Conservation (phyloP, 129 eudicot genomes). For the Gnaphalium uliginosum region DNA sequence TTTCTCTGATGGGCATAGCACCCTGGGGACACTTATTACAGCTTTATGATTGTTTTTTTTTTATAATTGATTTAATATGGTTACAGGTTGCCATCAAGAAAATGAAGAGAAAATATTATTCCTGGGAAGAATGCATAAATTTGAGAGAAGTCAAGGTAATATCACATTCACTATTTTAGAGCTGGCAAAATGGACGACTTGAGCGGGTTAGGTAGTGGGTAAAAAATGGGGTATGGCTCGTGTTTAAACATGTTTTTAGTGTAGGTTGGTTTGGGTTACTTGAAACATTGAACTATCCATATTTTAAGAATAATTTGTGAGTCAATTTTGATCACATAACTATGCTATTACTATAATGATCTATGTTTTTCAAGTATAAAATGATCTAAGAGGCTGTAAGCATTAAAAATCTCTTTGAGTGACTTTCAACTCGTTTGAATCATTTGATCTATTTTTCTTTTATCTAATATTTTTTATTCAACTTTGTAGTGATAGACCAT, state of each 20-base stretch:
- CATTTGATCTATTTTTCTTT: not conserved
- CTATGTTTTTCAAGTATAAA: not conserved
- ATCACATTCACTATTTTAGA: not conserved
- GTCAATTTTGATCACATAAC: not conserved
- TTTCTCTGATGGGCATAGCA: not conserved
- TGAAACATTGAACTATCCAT: not conserved
- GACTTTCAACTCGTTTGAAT: not conserved
- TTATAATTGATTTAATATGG: conserved; percentile 19
- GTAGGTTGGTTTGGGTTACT: not conserved
- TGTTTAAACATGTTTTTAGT: no score
- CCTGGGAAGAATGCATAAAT: conserved; percentile 97
- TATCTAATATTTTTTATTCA: not conserved
- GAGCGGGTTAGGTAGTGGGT: not conserved
- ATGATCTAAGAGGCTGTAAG: not conserved
- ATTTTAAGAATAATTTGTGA: not conserved
- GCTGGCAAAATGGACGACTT: not conserved
- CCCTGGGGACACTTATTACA: not conserved
- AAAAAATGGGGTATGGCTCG: not conserved
- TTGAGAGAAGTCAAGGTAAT: conserved; percentile 95
- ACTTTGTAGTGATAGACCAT: not conserved
- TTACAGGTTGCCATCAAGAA: conserved; percentile 87
- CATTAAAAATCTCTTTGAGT: not conserved
- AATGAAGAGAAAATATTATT: conserved; percentile 88
- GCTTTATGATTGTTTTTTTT: conserved; percentile 9
- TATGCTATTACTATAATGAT: not conserved